Conservation (phyloP, 2,329 filamentous ascomycete genomes). For the Diaporthe vexans region DNA sequence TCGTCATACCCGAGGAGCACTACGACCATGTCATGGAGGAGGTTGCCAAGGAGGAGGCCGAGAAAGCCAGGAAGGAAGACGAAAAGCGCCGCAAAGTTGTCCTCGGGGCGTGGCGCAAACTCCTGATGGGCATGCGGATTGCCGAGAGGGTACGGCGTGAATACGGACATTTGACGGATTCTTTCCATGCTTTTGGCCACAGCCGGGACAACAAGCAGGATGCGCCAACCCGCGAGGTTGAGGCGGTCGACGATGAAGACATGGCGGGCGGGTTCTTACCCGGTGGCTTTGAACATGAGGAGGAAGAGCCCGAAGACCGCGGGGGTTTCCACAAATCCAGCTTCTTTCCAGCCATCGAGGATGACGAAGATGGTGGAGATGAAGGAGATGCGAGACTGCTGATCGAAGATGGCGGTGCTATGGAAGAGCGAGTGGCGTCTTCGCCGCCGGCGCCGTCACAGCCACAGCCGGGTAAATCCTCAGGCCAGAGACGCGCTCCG, state of each 20-base stretch:
- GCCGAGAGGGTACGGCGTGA: constrained; percentile 81
- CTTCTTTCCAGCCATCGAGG: constrained; percentile 62
- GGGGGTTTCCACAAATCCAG: constrained; percentile 54
- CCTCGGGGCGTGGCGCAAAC: constrained; percentile 85
- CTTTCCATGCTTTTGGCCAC: constrained; percentile 68
- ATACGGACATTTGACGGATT: constrained; percentile 75
- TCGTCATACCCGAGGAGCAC: constrained; percentile 88
- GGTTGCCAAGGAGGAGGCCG: constrained; percentile 82
- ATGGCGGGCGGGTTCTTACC: constrained; percentile 74
- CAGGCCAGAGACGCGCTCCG: not conserved
- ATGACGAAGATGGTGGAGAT: constrained; percentile 52
- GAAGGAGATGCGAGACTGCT: constrained; percentile 49
- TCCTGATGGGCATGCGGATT: constrained; percentile 88
- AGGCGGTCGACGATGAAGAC: constrained; percentile 57
- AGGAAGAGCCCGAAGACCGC: constrained; percentile 49
- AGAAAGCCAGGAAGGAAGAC: constrained; percentile 83
- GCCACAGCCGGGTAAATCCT: not conserved
- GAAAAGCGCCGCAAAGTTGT: constrained; percentile 83
- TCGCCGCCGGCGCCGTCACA: not conserved
- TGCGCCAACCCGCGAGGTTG: constrained; percentile 41
- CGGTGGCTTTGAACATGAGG: constrained; percentile 67
- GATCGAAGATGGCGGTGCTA: constrained; percentile 53
- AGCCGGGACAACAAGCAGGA: constrained; percentile 54
- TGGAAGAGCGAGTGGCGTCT: constrained; percentile 41
- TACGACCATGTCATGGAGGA: constrained; percentile 81